phyloP scores from a whole-genome alignment of 2,329 filamentous ascomycete genomes.

The Cyphellophora attinorum region DNA sequence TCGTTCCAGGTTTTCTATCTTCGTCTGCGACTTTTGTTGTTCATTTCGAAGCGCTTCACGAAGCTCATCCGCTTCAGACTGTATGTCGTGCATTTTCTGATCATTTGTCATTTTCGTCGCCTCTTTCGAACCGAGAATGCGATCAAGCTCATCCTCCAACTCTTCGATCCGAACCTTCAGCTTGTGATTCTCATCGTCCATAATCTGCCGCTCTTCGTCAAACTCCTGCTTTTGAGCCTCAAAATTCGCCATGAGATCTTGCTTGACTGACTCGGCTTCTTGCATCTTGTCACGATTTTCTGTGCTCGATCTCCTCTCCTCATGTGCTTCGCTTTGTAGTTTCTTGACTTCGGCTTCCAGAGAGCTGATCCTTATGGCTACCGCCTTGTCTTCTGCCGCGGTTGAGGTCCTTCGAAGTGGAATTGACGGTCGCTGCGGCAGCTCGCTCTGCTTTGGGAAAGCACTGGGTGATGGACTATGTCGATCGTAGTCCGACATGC shows the following conservation, averaged over 20 bases:
- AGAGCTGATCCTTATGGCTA: constrained; percentile 49
- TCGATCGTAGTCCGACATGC: constrained; percentile 24
- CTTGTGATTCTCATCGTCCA: constrained; percentile 70
- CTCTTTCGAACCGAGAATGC: constrained; percentile 71
- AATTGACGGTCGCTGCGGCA: constrained; percentile 50
- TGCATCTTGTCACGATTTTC: constrained; percentile 49
- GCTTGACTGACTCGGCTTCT: constrained; percentile 84
- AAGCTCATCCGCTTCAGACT: constrained; percentile 55
- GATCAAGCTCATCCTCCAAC: constrained; percentile 82
- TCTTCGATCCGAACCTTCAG: constrained; percentile 75
- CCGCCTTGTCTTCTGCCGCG: constrained; percentile 48
- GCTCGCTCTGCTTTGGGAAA: constrained; percentile 26
- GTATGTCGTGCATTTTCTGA: constrained; percentile 56
- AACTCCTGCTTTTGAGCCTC: constrained; percentile 86
- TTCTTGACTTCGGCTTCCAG: constrained; percentile 69
- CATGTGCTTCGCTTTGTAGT: constrained; percentile 61
- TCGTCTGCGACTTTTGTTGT: constrained; percentile 12
- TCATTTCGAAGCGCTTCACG: constrained; percentile 33
- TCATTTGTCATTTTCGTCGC: constrained; percentile 67
- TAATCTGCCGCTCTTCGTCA: constrained; percentile 67
- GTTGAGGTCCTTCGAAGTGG: constrained; percentile 54
- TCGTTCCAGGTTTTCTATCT: constrained; percentile 54
- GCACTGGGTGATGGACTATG: constrained; percentile 28
- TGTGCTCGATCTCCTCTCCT: constrained; percentile 50
- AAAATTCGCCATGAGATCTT: constrained; percentile 88